These are phyloP conservation scores for Fragaria vesca DNA, from an alignment of 306 rosid species.

Conservation along the genomic window DNA sequence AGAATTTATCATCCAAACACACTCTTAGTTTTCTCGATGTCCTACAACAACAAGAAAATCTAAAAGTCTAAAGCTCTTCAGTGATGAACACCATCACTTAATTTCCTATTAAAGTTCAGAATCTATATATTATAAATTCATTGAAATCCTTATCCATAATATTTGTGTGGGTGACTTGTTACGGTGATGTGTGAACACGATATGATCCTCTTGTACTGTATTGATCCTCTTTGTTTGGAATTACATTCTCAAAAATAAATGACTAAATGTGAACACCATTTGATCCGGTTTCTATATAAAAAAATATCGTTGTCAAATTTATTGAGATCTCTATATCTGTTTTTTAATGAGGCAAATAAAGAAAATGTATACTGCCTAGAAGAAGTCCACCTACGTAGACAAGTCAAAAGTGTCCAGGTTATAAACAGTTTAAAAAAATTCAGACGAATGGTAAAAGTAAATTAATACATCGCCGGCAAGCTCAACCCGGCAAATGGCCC, in stretches of 20 bases:
- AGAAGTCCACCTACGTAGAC: neutral
- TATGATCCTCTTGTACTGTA: neutral
- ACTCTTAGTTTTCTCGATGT: no score
- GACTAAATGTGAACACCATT: neutral
- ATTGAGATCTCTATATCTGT: neutral
- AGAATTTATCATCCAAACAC: no score
- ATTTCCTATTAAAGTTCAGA: neutral
- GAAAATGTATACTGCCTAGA: neutral
- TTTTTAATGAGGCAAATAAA: neutral
- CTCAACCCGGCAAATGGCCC: neutral
- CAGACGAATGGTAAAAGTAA: neutral
- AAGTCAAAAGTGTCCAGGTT: neutral
- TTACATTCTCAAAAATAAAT: neutral
- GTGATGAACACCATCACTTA: neutral
- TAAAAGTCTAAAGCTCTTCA: no score
- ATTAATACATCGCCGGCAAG: neutral
- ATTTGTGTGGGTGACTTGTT: neutral
- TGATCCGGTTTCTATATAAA: neutral
- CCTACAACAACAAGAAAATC: no score
- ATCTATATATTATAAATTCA: no score
- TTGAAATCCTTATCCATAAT: neutral
- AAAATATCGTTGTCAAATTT: neutral
- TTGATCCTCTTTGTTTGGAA: neutral
- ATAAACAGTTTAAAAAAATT: neutral
- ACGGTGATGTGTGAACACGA: neutral